Evolutionary conservation across 176 grass and related monocot genomes (phyloP).

Genomic region (Hyparrhenia diplandra): DNA sequence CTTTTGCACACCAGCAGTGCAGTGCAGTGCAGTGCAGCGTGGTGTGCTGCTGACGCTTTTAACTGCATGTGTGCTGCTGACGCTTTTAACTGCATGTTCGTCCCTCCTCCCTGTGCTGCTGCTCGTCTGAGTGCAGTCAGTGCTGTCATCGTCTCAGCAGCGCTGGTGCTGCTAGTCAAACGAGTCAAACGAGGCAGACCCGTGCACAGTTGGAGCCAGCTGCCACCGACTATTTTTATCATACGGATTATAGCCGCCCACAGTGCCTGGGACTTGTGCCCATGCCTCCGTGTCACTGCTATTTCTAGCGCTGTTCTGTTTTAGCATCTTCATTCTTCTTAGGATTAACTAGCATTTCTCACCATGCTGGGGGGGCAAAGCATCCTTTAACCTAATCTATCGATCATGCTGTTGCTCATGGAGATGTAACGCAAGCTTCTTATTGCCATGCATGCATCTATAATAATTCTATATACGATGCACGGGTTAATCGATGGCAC

Average conservation of each 20-base stretch:
- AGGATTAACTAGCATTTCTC: not conserved
- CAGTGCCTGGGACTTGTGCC: not conserved
- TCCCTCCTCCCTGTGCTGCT: not conserved
- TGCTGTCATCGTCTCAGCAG: constrained; percentile 3
- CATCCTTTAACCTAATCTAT: too few species aligned
- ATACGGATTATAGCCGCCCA: too few species aligned
- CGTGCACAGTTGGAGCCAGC: constrained; percentile 52
- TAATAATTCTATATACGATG: too few species aligned
- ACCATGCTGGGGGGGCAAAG: not conserved
- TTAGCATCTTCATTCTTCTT: not conserved
- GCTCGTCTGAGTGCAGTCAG: not conserved
- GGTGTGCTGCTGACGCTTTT: too few species aligned
- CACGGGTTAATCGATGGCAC: too few species aligned
- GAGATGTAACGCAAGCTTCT: not conserved
- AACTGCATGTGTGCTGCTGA: too few species aligned
- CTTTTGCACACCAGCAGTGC: too few species aligned
- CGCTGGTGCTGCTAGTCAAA: constrained; percentile 29
- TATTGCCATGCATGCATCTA: too few species aligned
- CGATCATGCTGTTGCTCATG: not conserved
- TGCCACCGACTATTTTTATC: constrained; percentile 32
- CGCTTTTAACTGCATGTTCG: constrained; percentile 36
- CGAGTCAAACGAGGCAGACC: too few species aligned
- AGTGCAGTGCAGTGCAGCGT: too few species aligned
- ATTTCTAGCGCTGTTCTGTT: too few species aligned
- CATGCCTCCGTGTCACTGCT: not conserved